Evolutionary conservation across 2,329 filamentous ascomycete species (phyloP), one percentile per base, ranked within the genome.

Genomic region (Plenodomus biglobosus): DNA sequence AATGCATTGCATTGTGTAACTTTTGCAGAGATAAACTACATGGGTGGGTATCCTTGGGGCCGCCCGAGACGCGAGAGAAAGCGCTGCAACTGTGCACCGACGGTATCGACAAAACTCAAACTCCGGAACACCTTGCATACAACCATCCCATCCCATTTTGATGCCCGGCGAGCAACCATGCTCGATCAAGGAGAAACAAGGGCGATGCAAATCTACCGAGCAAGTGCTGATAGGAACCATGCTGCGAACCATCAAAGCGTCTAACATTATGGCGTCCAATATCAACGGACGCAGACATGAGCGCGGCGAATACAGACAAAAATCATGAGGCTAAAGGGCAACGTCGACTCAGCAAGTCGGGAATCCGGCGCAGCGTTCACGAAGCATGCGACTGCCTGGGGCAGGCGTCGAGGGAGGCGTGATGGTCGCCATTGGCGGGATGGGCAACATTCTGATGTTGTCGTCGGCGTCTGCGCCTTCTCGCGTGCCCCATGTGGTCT

Each of bases 401-500:
- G 62, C 59, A 40, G 69, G 69, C 30, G 64, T 68, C 46, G 65
- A 49, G 24, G 68, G 66, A 46, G 69, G 69, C 35, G 68, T 69
- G 24, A 70, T 69, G 24, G 62, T 56, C 21, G 64, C 59, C 61
- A 63, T 65, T 38, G 52, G 55, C 38, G 66, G 64, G 46, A 71
- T 71, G 11, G 68, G 68, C 42, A 70, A 52, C 69, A 73, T 71
- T 48, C 70, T 64, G 50, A 72, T 66, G 55, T 71, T 70, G 55
- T 73, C 69, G 61, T 95, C 88, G 59, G 87, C 82, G 73, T 96
- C 92, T 67, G 90, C 92, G 63, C 94, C 92, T 63, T 90, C 89
- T 73, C 92, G 87, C 75, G 90, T 96, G 67, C 92, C 92, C 92
- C 92, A 96, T 43, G 91, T 92, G 38, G 92, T 96, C 92, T 96